phyloP scores from a whole-genome alignment of 768 basidiomycete genomes.

The Mycena indigotica region DNA sequence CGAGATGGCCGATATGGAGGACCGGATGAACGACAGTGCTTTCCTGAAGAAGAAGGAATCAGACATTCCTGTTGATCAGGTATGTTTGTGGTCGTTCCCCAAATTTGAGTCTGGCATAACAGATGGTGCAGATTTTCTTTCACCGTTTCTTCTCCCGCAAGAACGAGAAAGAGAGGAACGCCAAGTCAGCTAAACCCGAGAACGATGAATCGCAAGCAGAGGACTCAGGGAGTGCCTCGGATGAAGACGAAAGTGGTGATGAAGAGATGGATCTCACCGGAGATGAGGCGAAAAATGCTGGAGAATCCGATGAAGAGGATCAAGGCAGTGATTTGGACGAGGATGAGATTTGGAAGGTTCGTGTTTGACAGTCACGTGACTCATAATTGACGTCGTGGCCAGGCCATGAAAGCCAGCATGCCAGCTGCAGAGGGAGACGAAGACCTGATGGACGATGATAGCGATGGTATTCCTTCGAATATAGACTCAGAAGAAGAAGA shows the following conservation, averaged over 20 bases:
- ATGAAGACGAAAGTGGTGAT: conserved; percentile 45
- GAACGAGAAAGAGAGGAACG: conserved; percentile 52
- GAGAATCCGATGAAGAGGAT: conserved; percentile 38
- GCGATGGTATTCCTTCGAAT: conserved; percentile 32
- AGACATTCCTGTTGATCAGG: conserved; percentile 88
- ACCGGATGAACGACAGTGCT: conserved; percentile 68
- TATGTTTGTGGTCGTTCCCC: conserved; percentile 36
- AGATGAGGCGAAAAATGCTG: conserved; percentile 31
- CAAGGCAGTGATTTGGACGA: conserved; percentile 16
- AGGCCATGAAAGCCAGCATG: conserved; percentile 93
- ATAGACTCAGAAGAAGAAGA: conserved; percentile 37
- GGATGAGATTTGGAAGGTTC: conserved; percentile 86
- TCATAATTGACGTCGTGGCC: conserved; percentile 5
- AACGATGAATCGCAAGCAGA: conserved; percentile 42
- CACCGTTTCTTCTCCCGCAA: conserved; percentile 85
- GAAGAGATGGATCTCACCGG: conserved; percentile 38
- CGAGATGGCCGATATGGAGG: conserved; percentile 46
- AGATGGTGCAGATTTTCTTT: conserved; percentile 71
- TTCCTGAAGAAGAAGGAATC: conserved; percentile 72
- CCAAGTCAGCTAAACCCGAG: conserved; percentile 39
- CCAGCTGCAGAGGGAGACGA: conserved; percentile 59
- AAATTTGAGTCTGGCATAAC: not conserved
- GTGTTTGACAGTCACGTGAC: conserved; percentile 15
- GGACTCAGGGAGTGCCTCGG: conserved; percentile 40
- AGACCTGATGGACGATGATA: conserved; percentile 40